phyloP scores from a whole-genome alignment of 2,329 filamentous ascomycete genomes.

The Camillea tinctor region DNA sequence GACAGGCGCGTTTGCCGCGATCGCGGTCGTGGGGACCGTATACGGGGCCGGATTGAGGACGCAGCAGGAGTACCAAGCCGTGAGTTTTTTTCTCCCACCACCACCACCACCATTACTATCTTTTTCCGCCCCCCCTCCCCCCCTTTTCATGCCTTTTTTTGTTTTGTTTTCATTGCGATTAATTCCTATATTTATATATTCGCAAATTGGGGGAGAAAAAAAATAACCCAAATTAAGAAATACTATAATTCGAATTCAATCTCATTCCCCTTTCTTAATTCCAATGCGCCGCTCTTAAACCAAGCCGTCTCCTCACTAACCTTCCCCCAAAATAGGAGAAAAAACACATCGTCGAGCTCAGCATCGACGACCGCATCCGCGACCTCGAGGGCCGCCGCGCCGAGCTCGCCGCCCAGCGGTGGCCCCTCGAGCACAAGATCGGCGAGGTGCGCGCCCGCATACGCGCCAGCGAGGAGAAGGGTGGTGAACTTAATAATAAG shows the following conservation, averaged over 20 bases:
- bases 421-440: constrained; percentile 43
- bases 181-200: no score
- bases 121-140: neutral
- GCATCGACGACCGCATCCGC: constrained; percentile 44
- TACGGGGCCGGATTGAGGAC: constrained; percentile 51
- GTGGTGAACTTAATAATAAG: neutral
- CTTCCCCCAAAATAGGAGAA: constrained; percentile 31
- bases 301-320: no score
- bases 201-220: no score
- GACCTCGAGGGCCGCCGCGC: constrained; percentile 43
- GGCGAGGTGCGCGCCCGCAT: constrained; percentile 40
- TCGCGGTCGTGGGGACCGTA: constrained; percentile 46
- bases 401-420: constrained; percentile 38
- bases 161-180: no score
- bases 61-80: constrained; percentile 46
- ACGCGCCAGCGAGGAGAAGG: constrained; percentile 32
- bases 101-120: neutral
- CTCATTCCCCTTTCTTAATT: neutral
- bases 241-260: no score
- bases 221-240: no score
- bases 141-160: neutral
- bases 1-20: constrained; percentile 46
- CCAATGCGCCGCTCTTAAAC: no score
- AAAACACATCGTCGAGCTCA: constrained; percentile 37
- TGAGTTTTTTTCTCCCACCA: constrained; percentile 21